A percentile compares a stretch with the other conserved stretches of the same genome.
phyloP scores from a whole-genome alignment of 371 early-diverging fungal species.

The Mortierella sp. region DNA sequence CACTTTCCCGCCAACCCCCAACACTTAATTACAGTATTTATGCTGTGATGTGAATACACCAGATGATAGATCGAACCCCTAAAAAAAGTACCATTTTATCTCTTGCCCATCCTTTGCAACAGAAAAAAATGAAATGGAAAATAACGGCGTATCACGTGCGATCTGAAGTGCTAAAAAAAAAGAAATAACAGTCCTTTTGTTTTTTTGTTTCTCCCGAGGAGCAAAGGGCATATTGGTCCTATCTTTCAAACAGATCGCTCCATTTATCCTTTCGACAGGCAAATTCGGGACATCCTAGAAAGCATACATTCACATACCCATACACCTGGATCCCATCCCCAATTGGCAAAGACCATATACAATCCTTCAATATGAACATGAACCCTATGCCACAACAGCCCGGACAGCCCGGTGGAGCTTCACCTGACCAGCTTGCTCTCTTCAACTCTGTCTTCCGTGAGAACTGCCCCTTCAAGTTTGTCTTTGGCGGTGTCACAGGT shows the following conservation, averaged over 20 bases:
- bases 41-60: too few relatives aligned
- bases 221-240: background rate
- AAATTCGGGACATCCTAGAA: background rate
- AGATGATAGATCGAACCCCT: too few relatives aligned
- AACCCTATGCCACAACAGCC: conserved; percentile 50
- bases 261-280: background rate
- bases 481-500: conserved; percentile 82
- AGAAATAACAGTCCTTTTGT: background rate
- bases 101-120: too few relatives aligned
- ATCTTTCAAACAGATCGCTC: too few relatives aligned
- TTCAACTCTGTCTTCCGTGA: conserved; percentile 64
- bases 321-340: background rate
- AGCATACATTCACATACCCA: background rate
- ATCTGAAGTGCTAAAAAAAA: background rate
- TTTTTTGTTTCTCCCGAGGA: background rate
- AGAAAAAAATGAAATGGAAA: too few relatives aligned
- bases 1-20: too few relatives aligned
- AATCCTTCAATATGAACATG: conserved; percentile 34
- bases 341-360: background rate
- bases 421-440: conserved; percentile 49
- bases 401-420: conserved; percentile 41
- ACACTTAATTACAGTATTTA: too few relatives aligned
- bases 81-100: too few relatives aligned
- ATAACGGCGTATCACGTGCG: background rate
- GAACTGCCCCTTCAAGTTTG: conserved; percentile 85